Percentiles rank a stretch among this genome's conserved stretches.
These are phyloP conservation scores for Ogataea trehaloabstinens DNA, from an alignment of 805 yeast species.

Conservation along the genomic window DNA sequence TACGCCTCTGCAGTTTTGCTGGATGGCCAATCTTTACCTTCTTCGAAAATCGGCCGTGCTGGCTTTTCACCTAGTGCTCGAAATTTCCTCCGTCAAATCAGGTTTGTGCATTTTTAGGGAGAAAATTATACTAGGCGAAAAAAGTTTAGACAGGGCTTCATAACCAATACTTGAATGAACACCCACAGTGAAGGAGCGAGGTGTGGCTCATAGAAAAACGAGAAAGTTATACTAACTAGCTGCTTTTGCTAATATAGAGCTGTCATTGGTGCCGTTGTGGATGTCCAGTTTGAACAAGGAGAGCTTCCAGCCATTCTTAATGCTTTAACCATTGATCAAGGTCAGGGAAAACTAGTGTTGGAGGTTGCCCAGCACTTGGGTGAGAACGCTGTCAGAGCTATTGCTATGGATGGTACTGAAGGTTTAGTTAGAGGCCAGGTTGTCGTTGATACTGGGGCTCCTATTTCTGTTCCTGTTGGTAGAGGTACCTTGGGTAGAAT, in stretches of 20 bases:
- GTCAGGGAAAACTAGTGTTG: constrained; percentile 70
- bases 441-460: constrained; percentile 95
- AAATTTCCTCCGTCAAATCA: constrained; percentile 15
- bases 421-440: constrained; percentile 97
- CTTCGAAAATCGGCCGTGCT: constrained; percentile 1
- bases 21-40: no score
- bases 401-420: constrained; percentile 99
- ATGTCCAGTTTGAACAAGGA: constrained; percentile 97
- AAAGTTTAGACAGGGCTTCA: constrained; percentile 16
- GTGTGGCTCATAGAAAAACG: no score
- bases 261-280: constrained; percentile 99
- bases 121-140: constrained; percentile 11
- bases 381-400: constrained; percentile 99
- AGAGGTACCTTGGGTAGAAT: constrained; percentile 99
- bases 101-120: constrained; percentile 16
- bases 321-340: constrained; percentile 87
- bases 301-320: constrained; percentile 95
- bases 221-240: no score
- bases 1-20: no score
- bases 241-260: constrained; percentile 50
- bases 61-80: constrained; percentile 1
- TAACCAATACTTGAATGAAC: constrained; percentile 11
- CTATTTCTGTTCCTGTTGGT: constrained; percentile 99
- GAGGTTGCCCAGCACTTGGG: constrained; percentile 99
- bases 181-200: background rate